Conservation (phyloP, 352 stramenopile genomes). For the Bremia lactucae region DNA sequence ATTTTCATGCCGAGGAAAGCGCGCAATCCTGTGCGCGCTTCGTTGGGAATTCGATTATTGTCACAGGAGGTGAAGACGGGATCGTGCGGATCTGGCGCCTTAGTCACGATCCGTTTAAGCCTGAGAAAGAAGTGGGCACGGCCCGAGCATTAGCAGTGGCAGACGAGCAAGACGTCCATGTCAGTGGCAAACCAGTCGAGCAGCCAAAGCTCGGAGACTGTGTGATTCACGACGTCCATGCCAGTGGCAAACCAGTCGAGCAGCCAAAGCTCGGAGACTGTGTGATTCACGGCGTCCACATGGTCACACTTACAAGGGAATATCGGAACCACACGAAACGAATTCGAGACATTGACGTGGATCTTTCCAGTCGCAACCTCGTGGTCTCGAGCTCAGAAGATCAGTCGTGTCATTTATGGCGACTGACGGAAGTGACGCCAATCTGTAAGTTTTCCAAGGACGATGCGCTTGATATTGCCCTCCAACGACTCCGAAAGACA, state of each 20-base stretch:
- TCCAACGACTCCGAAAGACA: slow-evolving; percentile 39
- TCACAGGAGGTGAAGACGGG: slow-evolving; percentile 77
- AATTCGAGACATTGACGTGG: slow-evolving; percentile 74
- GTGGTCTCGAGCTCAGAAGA: slow-evolving; percentile 70
- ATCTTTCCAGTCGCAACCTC: slow-evolving; percentile 68
- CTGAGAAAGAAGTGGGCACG: slow-evolving; percentile 32
- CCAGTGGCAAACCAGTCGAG: too few relatives aligned
- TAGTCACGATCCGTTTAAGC: slow-evolving; percentile 34
- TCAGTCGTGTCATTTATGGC: slow-evolving; percentile 71
- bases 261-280: slow-evolving; percentile 47
- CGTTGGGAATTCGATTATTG: slow-evolving; percentile 62
- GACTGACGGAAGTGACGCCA: slow-evolving; percentile 48
- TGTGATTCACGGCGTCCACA: slow-evolving; percentile 31
- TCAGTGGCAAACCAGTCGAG: too few relatives aligned
- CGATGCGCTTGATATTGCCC: slow-evolving; percentile 55
- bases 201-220: slow-evolving; percentile 47
- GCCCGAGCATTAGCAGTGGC: slow-evolving; percentile 26
- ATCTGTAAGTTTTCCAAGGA: slow-evolving; percentile 71
- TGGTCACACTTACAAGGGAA: slow-evolving; percentile 62
- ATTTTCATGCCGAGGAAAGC: slow-evolving; percentile 64
- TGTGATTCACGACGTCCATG: slow-evolving; percentile 33
- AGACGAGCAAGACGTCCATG: slow-evolving; percentile 13
- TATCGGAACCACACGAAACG: slow-evolving; percentile 69
- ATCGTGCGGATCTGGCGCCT: slow-evolving; percentile 66
- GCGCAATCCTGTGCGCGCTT: slow-evolving; percentile 68